A percentile compares a stretch with the other conserved stretches of the same genome.
These are phyloP conservation scores for Phyllosticta citriasiana DNA, from an alignment of 2,329 filamentous ascomycete genomes.

Conservation along the genomic window DNA sequence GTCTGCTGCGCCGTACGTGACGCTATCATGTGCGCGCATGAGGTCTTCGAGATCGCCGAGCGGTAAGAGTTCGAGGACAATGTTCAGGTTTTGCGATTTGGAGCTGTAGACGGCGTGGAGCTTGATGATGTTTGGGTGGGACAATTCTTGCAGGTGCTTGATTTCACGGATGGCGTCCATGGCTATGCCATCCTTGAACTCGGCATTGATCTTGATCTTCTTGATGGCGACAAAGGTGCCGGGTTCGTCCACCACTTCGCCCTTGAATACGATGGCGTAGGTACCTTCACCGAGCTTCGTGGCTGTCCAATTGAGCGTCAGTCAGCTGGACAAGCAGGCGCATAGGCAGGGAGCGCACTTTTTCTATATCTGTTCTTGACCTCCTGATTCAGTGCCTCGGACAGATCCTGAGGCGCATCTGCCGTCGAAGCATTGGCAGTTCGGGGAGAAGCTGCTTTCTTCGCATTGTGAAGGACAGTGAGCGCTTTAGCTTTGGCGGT, in stretches of 20 bases:
- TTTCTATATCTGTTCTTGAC: conserved; percentile 50
- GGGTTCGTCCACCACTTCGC: conserved; percentile 64
- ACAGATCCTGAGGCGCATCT: conserved; percentile 28
- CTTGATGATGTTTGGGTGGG: conserved; percentile 90
- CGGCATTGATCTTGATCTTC: conserved; percentile 79
- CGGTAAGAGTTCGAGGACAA: conserved; percentile 88
- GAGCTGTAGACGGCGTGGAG: conserved; percentile 89
- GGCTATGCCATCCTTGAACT: conserved; percentile 82
- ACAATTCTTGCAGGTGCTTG: conserved; percentile 87
- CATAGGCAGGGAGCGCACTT: conserved; percentile 6
- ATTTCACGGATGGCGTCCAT: conserved; percentile 94
- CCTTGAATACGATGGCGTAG: conserved; percentile 90
- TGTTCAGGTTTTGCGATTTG: conserved; percentile 91
- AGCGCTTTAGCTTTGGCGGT: conserved; percentile 22
- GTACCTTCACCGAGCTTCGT: conserved; percentile 93
- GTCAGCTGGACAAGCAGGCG: conserved; percentile 1
- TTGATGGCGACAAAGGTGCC: conserved; percentile 77
- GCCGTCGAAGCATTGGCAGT: conserved; percentile 13
- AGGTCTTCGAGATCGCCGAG: conserved; percentile 93
- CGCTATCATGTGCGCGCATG: conserved; percentile 68
- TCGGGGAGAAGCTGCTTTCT: conserved; percentile 12
- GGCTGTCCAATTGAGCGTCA: conserved; percentile 38
- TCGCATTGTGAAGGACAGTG: conserved; percentile 20
- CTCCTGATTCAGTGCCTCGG: conserved; percentile 39
- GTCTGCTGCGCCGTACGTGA: conserved; percentile 77